A percentile compares a stretch with the other conserved stretches of the same genome.
Conservation (phyloP, 768 basidiomycete genomes). For the Peribolospora baueri region DNA sequence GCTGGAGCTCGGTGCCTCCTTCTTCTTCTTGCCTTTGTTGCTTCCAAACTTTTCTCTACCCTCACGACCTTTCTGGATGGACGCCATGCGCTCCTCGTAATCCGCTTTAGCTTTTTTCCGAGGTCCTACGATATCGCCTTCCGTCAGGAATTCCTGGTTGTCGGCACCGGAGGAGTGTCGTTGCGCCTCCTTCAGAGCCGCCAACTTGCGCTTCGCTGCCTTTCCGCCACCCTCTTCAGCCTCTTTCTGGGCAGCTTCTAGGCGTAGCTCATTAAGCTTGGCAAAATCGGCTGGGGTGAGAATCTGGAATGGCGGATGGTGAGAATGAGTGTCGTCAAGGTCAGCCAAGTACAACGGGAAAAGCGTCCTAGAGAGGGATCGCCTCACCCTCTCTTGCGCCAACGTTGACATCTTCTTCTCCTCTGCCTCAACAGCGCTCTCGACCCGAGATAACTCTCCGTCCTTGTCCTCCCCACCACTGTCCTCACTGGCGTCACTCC, state of each 20-base stretch:
- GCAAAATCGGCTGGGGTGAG: slow-evolving; percentile 93
- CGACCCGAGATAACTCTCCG: neutral
- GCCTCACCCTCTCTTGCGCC: slow-evolving; percentile 15
- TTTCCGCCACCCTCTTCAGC: slow-evolving; percentile 46
- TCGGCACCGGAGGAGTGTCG: slow-evolving; percentile 23
- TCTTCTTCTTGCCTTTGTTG: slow-evolving; percentile 67
- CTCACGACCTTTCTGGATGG: slow-evolving; percentile 75
- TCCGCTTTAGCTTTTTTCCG: slow-evolving; percentile 79
- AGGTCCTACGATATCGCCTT: slow-evolving; percentile 76
- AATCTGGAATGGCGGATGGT: slow-evolving; percentile 32
- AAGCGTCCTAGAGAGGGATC: slow-evolving; percentile 26
- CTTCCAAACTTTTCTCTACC: slow-evolving; percentile 72
- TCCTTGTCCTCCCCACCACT: slow-evolving; percentile 10
- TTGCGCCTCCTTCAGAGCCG: slow-evolving; percentile 46
- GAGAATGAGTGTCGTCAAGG: neutral
- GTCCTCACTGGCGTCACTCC: slow-evolving; percentile 2
- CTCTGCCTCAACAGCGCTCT: slow-evolving; percentile 5
- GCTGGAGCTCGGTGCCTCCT: slow-evolving; percentile 44
- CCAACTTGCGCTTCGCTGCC: slow-evolving; percentile 70
- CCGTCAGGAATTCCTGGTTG: slow-evolving; percentile 33
- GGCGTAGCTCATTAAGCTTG: slow-evolving; percentile 60
- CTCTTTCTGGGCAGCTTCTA: slow-evolving; percentile 47
- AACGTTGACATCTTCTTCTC: slow-evolving; percentile 9
- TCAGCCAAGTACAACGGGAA: neutral
- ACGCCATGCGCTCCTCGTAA: slow-evolving; percentile 80